Base-by-base conservation (phyloP, 225 moss, liverwort and hornwort genomes). In the Bryum argenteum region DNA sequence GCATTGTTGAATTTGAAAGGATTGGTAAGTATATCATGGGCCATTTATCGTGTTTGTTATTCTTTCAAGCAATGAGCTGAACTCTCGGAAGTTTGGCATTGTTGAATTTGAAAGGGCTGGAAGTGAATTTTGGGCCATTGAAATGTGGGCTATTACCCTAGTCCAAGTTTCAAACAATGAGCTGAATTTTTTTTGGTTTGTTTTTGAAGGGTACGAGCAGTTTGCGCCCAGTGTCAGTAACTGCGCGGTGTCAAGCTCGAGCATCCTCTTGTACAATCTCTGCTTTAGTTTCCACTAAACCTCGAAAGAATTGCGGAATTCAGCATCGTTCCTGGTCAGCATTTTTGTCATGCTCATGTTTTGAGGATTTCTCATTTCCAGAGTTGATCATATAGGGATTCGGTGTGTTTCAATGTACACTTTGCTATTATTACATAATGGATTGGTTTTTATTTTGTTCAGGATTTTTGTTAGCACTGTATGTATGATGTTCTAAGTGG, bases 241-340 rank as follows among this genome's bases (percentile, higher is more conserved):
- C 69, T 21, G 41, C 71, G 71, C 67, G 74, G 33, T 20, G 68
- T 81, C 81, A 51, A 56, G 48, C 74, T 63, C 79, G 77, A 24
- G 69, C 74, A 51, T 73, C 69, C 22, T 72, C 74, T 58, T 77
- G 60, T 75, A 78, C 73, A 74, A 60, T 63, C 57, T 45, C 76
- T 77, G 74, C 71, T 75, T 60, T 75, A 71, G 71, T 70, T 66
- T 40, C 37, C 37, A 47, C 17, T 57, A 87, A 60, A 64, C 63
- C 81, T 74, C 76, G 84, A 71, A 79, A 71, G 77, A 47, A 61
- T 65, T 87, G 71, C 75, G 77, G 81, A 69, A 72, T 64, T 39
- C 84, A 77, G 26, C 79, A 81, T 56, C 79, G 71, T 65, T 71
- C 81, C 61, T 75, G 87, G 87, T 87, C 44, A 79, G 81, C 39